Conservation (phyloP, 2,329 filamentous ascomycete genomes). For the Penicillium sp. region DNA sequence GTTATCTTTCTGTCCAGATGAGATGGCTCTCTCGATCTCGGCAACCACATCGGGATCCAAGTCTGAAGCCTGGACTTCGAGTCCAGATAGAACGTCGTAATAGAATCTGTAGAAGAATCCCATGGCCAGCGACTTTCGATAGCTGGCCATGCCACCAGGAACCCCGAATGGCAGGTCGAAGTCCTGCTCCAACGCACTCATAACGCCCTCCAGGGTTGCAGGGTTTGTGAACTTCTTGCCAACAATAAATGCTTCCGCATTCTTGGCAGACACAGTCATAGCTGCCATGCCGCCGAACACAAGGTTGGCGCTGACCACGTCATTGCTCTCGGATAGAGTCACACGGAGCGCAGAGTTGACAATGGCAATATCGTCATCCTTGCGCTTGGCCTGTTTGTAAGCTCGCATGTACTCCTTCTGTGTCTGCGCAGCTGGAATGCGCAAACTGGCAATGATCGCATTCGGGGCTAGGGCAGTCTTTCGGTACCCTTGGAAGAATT, state of each 20-base stretch:
- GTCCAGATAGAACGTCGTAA: constrained; percentile 74
- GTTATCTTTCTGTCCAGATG: constrained; percentile 75
- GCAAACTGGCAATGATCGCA: constrained; percentile 81
- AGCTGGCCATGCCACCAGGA: constrained; percentile 96
- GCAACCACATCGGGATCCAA: constrained; percentile 74
- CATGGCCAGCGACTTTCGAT: constrained; percentile 84
- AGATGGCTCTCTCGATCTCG: constrained; percentile 85
- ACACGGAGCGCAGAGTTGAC: constrained; percentile 85
- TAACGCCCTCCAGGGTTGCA: constrained; percentile 81
- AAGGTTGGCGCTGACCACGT: constrained; percentile 74
- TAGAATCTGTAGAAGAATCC: constrained; percentile 98
- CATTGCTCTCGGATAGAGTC: constrained; percentile 66
- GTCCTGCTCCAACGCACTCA: constrained; percentile 85
- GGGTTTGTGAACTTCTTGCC: constrained; percentile 81
- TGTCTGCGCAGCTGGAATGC: constrained; percentile 74
- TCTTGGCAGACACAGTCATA: constrained; percentile 82
- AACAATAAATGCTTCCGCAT: constrained; percentile 70
- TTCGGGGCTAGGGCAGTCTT: constrained; percentile 78
- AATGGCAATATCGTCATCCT: constrained; percentile 98
- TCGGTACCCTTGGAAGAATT: constrained; percentile 92
- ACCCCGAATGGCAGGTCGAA: constrained; percentile 89
- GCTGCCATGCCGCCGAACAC: constrained; percentile 96
- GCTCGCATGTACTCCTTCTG: constrained; percentile 83
- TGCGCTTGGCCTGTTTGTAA: constrained; percentile 95
- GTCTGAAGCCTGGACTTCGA: constrained; percentile 51